Percentiles rank a stretch among this genome's conserved stretches.
These are phyloP conservation scores for Tetraselmis chui DNA, from an alignment of 139 green algal species.

Conservation along the genomic window DNA sequence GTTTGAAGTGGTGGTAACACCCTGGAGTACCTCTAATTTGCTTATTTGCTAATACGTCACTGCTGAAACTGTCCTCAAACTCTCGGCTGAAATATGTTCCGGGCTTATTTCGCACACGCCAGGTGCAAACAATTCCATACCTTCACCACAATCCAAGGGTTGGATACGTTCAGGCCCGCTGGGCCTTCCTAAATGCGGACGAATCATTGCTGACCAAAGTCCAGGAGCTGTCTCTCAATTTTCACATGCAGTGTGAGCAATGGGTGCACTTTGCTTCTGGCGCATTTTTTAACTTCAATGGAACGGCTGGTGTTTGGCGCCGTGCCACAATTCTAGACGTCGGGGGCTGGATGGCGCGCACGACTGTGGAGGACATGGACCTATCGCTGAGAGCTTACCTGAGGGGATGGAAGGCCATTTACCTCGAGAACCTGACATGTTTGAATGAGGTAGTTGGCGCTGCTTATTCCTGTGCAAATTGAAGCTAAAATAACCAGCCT, in stretches of 20 bases:
- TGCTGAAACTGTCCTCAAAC: conserved; percentile 14
- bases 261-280: conserved; percentile 55
- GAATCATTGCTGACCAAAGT: conserved; percentile 68
- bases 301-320: conserved; percentile 72
- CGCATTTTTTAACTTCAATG: conserved; percentile 91
- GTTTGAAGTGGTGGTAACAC: too few relatives aligned
- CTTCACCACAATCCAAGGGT: conserved; percentile 32
- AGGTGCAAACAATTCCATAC: conserved; percentile 7
- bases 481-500: too few relatives aligned
- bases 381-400: conserved; percentile 73
- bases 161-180: conserved; percentile 74
- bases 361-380: conserved; percentile 93
- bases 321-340: conserved; percentile 71
- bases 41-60: conserved; percentile 54
- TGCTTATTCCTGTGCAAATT: too few relatives aligned
- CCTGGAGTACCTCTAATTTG: too few relatives aligned
- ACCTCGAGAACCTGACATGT: conserved; percentile 73
- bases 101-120: neutral
- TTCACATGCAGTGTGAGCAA: conserved; percentile 83
- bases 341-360: conserved; percentile 87
- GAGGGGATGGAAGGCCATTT: conserved; percentile 78
- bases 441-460: conserved; percentile 74
- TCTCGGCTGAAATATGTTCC: neutral
- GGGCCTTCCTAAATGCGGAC: conserved; percentile 57
- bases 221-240: conserved; percentile 74